Percentiles rank a stretch among this genome's conserved stretches.
These are phyloP conservation scores for Rubus idaeus DNA, from an alignment of 306 rosid species.

Conservation along the genomic window DNA sequence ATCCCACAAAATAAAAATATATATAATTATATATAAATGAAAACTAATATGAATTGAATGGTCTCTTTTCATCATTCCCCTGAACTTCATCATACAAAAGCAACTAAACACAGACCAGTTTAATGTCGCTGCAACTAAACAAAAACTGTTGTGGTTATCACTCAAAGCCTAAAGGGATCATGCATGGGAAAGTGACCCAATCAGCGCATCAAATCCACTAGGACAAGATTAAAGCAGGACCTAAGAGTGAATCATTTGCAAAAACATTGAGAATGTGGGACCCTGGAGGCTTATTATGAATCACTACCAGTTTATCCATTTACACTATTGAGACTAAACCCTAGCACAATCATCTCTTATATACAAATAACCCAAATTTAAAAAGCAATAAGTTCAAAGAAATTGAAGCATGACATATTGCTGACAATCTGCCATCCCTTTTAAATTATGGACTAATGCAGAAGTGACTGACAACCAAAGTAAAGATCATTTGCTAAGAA, in stretches of 20 bases:
- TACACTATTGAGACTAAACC: not conserved
- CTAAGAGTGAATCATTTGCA: not conserved
- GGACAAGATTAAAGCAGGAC: not conserved
- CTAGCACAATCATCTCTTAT: not conserved
- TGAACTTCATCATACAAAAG: not conserved
- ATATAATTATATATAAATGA: not conserved
- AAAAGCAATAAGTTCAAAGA: not conserved
- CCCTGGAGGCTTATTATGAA: not conserved
- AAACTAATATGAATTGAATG: not conserved
- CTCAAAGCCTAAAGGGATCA: not conserved
- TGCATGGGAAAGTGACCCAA: not conserved
- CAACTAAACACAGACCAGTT: not conserved
- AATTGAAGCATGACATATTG: not conserved
- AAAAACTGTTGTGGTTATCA: not conserved
- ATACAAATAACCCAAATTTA: not conserved
- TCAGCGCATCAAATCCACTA: not conserved
- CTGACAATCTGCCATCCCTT: not conserved
- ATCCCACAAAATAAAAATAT: not conserved
- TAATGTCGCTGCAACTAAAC: constrained; percentile 1
- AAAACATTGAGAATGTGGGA: not conserved
- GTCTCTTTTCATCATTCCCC: not conserved
- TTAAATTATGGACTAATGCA: not conserved
- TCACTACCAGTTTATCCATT: not conserved
- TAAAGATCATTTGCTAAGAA: not conserved
- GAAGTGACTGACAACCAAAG: not conserved